Base-by-base conservation (phyloP, 352 stramenopile species). In the Stephanocyclus meneghinianus region DNA sequence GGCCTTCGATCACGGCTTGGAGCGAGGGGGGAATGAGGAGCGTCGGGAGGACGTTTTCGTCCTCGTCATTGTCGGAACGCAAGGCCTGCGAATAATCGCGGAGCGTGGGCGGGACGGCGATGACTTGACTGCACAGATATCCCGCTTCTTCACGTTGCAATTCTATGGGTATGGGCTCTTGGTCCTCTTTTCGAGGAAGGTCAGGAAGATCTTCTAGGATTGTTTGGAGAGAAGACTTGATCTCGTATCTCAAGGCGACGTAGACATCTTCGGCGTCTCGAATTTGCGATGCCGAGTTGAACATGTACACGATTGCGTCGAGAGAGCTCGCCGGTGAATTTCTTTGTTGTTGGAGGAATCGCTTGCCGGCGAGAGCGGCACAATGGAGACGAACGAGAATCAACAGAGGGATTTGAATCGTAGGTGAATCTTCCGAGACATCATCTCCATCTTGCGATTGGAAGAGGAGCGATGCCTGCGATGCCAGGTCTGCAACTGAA, bases 141-240 rank as follows among this genome's bases (percentile, higher is more conserved):
- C 87, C 87, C 32, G 85, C 66, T 71, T 91, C 81, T 76, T 92
- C 87, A 4, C 76, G 18, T 26, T 74, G 60, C 8, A 85, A 40
- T 56, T 74, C 9, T 40, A 53, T 18, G 29, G 66, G 16, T 6
- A 80, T 16, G 21, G 63, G 37, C 29, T 21, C 57, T 62, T 55
- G 13, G 26, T 53, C 51, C 1, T 37, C n/a, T 45, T 64, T 7
- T 59, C 26, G 16, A 37, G 26, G 47, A 59, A n/a, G n/a, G 53
- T 26, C 21, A 26, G 1, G 21, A 26, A 26, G 21, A 26, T 1
- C 21, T 26, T 26, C 21, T 26, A 26, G 21, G 21, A 76, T 40
- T 6, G 53, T 42, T 29, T 50, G 56, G 11, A 80, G n/a, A 44
- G 35, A 71, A 9, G 62, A 45, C 13, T 67, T 47, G 3, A 79